Evolutionary conservation across 2,329 filamentous ascomycete genomes (phyloP).

Genomic region (Pseudocercospora vitis): DNA sequence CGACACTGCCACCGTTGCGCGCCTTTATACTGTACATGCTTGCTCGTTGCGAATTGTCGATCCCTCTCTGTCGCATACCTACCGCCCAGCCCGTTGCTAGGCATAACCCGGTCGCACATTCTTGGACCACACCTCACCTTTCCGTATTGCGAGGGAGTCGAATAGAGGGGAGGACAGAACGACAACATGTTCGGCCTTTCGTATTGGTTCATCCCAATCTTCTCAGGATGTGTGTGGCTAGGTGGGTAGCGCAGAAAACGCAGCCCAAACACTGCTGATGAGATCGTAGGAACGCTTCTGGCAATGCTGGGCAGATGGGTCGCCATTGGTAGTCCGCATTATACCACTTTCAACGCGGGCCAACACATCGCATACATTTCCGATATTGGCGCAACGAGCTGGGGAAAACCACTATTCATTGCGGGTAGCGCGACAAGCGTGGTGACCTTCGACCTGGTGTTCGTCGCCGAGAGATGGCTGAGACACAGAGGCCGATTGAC

Average conservation of each 20-base stretch:
- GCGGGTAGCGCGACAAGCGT: slow-evolving; percentile 69
- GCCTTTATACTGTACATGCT: neutral
- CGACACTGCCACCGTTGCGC: slow-evolving; percentile 3
- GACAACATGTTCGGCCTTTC: slow-evolving; percentile 44
- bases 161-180: neutral
- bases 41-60: neutral
- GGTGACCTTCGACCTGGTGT: slow-evolving; percentile 76
- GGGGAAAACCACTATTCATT: slow-evolving; percentile 76
- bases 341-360: slow-evolving; percentile 58
- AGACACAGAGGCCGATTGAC: slow-evolving; percentile 77
- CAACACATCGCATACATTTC: slow-evolving; percentile 60
- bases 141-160: neutral
- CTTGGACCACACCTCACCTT: neutral
- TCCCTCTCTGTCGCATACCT: neutral
- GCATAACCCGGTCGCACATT: neutral
- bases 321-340: slow-evolving; percentile 56
- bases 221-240: slow-evolving; percentile 65
- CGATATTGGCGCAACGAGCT: slow-evolving; percentile 57
- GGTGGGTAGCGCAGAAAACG: slow-evolving; percentile 32
- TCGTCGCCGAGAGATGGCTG: slow-evolving; percentile 79
- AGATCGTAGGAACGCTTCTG: slow-evolving; percentile 59
- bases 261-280: slow-evolving; percentile 12
- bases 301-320: slow-evolving; percentile 71
- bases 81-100: neutral
- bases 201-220: slow-evolving; percentile 65